These are phyloP conservation scores for Gracilariopsis chorda DNA, from an alignment of 23 red algal species.

Conservation along the genomic window DNA sequence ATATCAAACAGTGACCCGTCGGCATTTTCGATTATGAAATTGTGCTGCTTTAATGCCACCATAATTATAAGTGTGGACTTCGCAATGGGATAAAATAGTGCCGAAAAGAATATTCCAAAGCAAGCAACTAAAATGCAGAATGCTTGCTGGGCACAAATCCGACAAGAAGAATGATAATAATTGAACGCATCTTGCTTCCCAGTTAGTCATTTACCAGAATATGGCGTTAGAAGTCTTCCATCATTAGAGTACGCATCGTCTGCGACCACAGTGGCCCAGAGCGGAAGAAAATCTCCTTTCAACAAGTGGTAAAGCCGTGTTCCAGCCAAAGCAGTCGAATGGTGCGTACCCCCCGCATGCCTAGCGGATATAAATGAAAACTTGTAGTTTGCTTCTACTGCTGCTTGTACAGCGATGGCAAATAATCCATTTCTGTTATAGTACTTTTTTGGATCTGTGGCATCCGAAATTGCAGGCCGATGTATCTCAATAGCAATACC, in stretches of 20 bases:
- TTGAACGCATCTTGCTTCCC: conserved; percentile 22
- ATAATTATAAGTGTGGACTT: neutral
- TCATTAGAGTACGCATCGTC: conserved; percentile 31
- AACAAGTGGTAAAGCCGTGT: neutral
- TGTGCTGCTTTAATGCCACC: too few relatives aligned
- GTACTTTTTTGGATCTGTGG: neutral
- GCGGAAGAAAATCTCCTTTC: neutral
- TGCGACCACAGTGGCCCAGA: neutral
- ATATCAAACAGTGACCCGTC: neutral
- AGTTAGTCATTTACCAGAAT: neutral
- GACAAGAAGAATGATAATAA: conserved; percentile 11
- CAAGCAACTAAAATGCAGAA: neutral
- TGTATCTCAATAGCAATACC: neutral
- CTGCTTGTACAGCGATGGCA: neutral
- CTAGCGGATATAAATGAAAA: conserved; percentile 30
- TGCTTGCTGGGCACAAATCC: neutral
- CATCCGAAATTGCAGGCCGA: neutral
- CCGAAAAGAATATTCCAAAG: neutral
- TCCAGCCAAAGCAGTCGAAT: neutral
- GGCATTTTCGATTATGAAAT: neutral
- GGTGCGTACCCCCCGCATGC: neutral
- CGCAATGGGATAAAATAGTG: neutral
- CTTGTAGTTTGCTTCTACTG: neutral
- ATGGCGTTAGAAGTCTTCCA: neutral
- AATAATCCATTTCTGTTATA: conserved; percentile 20